phyloP scores from a whole-genome alignment of 768 basidiomycete species.

The Phlebiopsis gigantea region DNA sequence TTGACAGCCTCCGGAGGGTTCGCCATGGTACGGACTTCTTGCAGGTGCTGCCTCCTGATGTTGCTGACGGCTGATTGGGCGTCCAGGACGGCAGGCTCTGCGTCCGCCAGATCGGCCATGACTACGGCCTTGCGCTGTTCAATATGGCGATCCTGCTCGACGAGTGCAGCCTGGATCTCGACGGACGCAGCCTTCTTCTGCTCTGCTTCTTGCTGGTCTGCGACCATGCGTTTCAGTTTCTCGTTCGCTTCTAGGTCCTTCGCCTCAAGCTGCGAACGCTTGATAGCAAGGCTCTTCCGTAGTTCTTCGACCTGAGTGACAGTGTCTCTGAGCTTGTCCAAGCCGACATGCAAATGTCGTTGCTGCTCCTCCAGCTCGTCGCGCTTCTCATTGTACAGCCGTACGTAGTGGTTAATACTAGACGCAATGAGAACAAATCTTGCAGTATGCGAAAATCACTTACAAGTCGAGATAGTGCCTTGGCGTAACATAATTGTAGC shows the following conservation, averaged over 20 bases:
- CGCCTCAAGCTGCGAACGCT: conserved; percentile 85
- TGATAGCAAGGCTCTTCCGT: conserved; percentile 89
- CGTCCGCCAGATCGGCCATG: conserved; percentile 93
- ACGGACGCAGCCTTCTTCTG: conserved; percentile 97
- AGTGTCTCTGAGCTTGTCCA: conserved; percentile 94
- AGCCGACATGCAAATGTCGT: conserved; percentile 94
- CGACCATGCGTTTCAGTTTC: conserved; percentile 95
- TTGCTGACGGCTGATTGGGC: conserved; percentile 95
- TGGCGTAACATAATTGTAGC: conserved; percentile 94
- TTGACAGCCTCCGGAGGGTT: conserved; percentile 98
- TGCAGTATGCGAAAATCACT: conserved; percentile 31
- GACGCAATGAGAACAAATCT: conserved; percentile 8
- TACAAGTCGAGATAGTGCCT: conserved; percentile 98
- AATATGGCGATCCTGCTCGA: conserved; percentile 86
- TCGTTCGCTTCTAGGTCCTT: conserved; percentile 96
- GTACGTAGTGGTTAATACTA: conserved; percentile 96
- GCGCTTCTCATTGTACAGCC: conserved; percentile 91
- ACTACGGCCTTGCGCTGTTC: conserved; percentile 84
- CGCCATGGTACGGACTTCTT: conserved; percentile 97
- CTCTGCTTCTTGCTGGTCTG: conserved; percentile 98
- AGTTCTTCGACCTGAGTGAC: conserved; percentile 97
- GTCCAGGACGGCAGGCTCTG: conserved; percentile 94
- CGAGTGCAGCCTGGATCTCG: conserved; percentile 89
- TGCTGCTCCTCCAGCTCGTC: conserved; percentile 98
- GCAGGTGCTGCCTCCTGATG: conserved; percentile 92